Conservation (phyloP, 2,329 filamentous ascomycete genomes). For the Fusarium haematococcum region DNA sequence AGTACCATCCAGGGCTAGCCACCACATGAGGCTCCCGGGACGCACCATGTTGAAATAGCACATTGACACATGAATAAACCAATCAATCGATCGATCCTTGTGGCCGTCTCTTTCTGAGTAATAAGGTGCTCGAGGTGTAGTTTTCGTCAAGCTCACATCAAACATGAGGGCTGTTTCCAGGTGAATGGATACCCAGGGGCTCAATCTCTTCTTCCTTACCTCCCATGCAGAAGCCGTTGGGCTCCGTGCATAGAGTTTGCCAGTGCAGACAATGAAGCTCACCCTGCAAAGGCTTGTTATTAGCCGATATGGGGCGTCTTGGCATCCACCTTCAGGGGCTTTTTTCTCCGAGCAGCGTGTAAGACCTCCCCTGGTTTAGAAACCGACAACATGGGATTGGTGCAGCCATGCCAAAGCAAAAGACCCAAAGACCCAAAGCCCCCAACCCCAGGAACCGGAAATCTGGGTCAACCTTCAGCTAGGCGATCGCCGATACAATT, state of each 20-base stretch:
- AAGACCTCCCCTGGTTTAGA: conserved; percentile 18
- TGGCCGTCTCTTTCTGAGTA: background rate
- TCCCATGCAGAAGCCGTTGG: conserved; percentile 10
- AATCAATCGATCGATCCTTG: conserved; percentile 7
- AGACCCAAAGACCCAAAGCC: conserved; percentile 13
- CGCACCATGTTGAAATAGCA: background rate
- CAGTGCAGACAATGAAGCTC: conserved; percentile 11
- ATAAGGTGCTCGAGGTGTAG: conserved; percentile 8
- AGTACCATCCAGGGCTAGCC: background rate
- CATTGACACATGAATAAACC: background rate
- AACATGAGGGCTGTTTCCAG: background rate
- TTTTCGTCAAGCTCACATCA: background rate
- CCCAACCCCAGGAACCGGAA: conserved; percentile 30
- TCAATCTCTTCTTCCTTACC: background rate
- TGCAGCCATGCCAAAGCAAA: conserved; percentile 5
- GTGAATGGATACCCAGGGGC: background rate
- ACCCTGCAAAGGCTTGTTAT: conserved; percentile 12
- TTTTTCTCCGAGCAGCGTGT: conserved; percentile 23
- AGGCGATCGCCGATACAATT: conserved; percentile 33
- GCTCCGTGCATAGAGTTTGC: conserved; percentile 2
- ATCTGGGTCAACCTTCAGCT: conserved; percentile 32
- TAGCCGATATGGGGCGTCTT: conserved; percentile 15
- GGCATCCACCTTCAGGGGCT: conserved; percentile 14
- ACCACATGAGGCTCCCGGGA: background rate
- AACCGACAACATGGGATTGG: conserved; percentile 30